A percentile compares a stretch with the other conserved stretches of the same genome.
Evolutionary conservation across 257 asterid genomes (phyloP).

Genomic region (Plantago elongata): DNA sequence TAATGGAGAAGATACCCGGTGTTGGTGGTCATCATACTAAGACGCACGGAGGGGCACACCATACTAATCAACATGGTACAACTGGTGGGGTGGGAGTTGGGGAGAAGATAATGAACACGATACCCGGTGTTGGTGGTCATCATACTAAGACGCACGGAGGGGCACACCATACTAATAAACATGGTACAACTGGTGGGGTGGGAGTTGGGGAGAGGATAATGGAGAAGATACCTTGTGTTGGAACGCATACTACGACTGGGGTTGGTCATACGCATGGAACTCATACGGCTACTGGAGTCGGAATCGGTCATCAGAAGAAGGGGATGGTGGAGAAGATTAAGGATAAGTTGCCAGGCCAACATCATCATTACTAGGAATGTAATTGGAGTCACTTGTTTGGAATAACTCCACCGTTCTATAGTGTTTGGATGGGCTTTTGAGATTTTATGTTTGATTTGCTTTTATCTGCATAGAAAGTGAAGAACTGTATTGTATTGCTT

Average conservation of each 20-base stretch:
- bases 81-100: not conserved
- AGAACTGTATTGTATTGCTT: not conserved
- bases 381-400: too few relatives aligned
- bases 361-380: not conserved
- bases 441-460: too few relatives aligned
- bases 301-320: conserved; percentile 11
- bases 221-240: not conserved
- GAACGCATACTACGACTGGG: not conserved
- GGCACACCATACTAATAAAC: not conserved
- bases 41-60: not conserved
- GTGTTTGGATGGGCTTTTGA: too few relatives aligned
- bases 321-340: conserved; percentile 18
- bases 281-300: not conserved
- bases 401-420: too few relatives aligned
- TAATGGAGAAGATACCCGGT: too few relatives aligned
- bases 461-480: too few relatives aligned
- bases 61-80: not conserved
- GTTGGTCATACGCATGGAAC: not conserved
- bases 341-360: conserved; percentile 17
- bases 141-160: not conserved
- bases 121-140: not conserved
- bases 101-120: too few relatives aligned
- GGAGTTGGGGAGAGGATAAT: not conserved
- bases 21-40: not conserved
- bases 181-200: not conserved